Conservation (phyloP, 1,284 basidiomycete genomes). For the Erythrobasidium hasegawianum region DNA sequence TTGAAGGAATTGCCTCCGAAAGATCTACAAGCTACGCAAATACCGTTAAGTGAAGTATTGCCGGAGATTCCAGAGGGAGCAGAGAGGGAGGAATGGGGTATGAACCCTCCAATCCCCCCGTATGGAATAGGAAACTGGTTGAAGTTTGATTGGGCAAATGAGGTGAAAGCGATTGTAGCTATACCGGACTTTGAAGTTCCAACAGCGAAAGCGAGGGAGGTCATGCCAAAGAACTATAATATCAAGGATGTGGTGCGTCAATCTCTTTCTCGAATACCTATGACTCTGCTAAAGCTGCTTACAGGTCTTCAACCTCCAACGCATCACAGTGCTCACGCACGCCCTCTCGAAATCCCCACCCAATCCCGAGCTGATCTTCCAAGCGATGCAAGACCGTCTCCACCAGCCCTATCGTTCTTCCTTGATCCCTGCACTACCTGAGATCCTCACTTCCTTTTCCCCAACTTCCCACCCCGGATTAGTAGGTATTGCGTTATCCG, state of each 20-base stretch:
- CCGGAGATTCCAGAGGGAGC: constrained; percentile 95
- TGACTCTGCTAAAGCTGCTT: constrained; percentile 18
- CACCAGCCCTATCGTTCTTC: constrained; percentile 85
- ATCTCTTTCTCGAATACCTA: not conserved
- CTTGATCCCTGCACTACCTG: constrained; percentile 89
- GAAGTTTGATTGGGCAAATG: constrained; percentile 78
- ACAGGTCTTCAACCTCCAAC: constrained; percentile 95
- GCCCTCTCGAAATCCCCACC: constrained; percentile 86
- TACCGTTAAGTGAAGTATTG: constrained; percentile 91
- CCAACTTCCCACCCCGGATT: constrained; percentile 85
- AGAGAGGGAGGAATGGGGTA: constrained; percentile 70
- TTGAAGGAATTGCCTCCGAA: constrained; percentile 74
- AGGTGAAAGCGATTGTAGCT: constrained; percentile 90
- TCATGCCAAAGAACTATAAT: constrained; percentile 76
- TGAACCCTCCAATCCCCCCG: constrained; percentile 81
- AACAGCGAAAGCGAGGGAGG: constrained; percentile 88
- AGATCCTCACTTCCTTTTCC: constrained; percentile 82
- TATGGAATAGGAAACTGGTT: constrained; percentile 91
- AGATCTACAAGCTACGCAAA: constrained; percentile 71
- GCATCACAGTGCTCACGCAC: constrained; percentile 94
- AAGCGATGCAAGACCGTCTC: constrained; percentile 98
- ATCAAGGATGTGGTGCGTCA: constrained; percentile 81
- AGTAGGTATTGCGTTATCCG: constrained; percentile 94
- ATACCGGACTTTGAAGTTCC: constrained; percentile 94
- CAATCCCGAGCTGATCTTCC: constrained; percentile 90